Evolutionary conservation across 2,329 filamentous ascomycete genomes (phyloP).

Genomic region (Colletotrichum sojae): DNA sequence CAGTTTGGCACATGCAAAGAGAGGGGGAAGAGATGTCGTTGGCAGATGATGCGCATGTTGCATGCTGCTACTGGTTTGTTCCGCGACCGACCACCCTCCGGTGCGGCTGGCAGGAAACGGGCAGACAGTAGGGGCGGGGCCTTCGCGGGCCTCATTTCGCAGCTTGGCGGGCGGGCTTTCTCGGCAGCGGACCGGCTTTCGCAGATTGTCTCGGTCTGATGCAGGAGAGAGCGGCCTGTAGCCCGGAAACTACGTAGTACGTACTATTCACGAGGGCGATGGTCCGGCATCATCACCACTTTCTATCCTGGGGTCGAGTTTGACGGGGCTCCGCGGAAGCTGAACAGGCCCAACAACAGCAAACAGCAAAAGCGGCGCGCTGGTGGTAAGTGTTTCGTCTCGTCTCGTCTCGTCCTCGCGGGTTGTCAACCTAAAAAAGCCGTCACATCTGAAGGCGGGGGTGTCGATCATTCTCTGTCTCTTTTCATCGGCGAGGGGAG

Average conservation of each 20-base stretch:
- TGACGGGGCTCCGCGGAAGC: not conserved
- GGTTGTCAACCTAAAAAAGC: slow-evolving; percentile 20
- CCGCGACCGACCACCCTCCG: not conserved
- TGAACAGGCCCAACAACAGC: too few species aligned
- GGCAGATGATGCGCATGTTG: slow-evolving; percentile 22
- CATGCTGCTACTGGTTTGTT: slow-evolving; percentile 15
- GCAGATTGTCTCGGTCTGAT: slow-evolving; percentile 5
- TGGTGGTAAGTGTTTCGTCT: slow-evolving; percentile 2
- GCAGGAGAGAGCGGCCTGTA: not conserved
- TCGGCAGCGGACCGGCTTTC: slow-evolving; percentile 7
- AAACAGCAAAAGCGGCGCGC: too few species aligned
- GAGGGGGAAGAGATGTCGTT: too few species aligned
- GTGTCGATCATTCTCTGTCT: not conserved
- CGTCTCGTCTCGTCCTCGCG: slow-evolving; percentile 28
- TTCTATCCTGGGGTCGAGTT: not conserved
- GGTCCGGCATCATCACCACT: too few species aligned
- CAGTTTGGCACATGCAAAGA: too few species aligned
- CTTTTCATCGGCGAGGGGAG: not conserved
- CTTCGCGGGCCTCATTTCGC: slow-evolving; percentile 23
- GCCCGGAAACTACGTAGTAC: too few species aligned
- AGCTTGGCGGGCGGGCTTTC: slow-evolving; percentile 8
- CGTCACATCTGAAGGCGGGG: slow-evolving; percentile 3
- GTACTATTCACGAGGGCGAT: too few species aligned
- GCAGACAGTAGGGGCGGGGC: not conserved
- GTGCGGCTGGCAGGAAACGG: slow-evolving; percentile 2